phyloP scores from a whole-genome alignment of 2,329 filamentous ascomycete genomes.

The Teratosphaeria gauchensis region DNA sequence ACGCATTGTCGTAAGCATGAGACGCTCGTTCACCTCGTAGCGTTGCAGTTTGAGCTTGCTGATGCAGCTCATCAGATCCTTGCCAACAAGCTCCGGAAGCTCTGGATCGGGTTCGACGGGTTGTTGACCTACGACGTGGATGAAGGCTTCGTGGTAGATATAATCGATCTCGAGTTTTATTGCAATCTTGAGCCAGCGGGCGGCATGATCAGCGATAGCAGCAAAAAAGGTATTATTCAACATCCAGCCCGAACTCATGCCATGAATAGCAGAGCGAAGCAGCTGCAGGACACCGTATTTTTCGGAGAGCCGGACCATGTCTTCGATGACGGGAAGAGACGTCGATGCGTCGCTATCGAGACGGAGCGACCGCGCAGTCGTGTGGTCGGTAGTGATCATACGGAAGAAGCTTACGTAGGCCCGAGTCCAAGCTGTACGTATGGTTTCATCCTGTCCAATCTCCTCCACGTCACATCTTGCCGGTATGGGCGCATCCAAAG shows the following conservation, averaged over 20 bases:
- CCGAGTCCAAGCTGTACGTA: conserved; percentile 7
- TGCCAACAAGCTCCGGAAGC: no score
- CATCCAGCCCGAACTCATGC: background rate
- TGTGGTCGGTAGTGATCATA: conserved; percentile 16
- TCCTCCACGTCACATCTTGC: background rate
- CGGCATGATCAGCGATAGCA: background rate
- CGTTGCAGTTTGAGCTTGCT: background rate
- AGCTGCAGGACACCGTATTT: background rate
- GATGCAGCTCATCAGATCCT: background rate
- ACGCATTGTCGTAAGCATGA: background rate
- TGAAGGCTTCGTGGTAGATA: no score
- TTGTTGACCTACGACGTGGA: no score
- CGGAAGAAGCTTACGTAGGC: conserved; percentile 15
- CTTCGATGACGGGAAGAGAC: conserved; percentile 20
- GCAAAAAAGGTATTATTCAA: background rate
- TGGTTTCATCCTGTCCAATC: background rate
- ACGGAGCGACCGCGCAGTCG: conserved; percentile 16
- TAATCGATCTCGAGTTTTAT: background rate
- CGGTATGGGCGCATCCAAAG: background rate
- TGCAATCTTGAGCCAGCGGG: background rate
- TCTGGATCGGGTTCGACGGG: no score
- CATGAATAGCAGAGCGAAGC: background rate
- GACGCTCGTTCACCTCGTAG: background rate
- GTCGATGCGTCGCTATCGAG: conserved; percentile 11
- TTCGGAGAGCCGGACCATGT: conserved; percentile 10